phyloP scores from a whole-genome alignment of 192 early-diverging fungal genomes.

The Entomortierella parvispora region DNA sequence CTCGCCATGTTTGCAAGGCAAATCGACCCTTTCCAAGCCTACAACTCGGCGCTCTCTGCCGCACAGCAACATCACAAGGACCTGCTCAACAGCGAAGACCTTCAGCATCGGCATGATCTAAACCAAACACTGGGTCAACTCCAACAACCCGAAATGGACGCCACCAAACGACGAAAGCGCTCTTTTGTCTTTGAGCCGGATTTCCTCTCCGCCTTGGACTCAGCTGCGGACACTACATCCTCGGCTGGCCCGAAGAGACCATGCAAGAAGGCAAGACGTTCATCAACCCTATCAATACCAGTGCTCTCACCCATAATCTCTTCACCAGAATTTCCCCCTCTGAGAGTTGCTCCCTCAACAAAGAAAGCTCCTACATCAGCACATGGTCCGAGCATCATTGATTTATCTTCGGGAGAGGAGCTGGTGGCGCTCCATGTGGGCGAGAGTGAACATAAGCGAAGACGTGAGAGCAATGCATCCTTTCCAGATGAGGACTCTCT shows the following conservation, averaged over 20 bases:
- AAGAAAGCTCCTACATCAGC: neutral
- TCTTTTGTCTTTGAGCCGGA: slow-evolving; percentile 46
- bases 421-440: slow-evolving; percentile 24
- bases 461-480: slow-evolving; percentile 18
- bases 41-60: slow-evolving; percentile 3
- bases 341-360: neutral
- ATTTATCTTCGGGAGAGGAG: slow-evolving; percentile 41
- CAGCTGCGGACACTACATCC: slow-evolving; percentile 18
- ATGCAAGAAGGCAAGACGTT: slow-evolving; percentile 6
- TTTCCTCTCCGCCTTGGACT: slow-evolving; percentile 33
- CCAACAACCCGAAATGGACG: slow-evolving; percentile 5
- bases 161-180: slow-evolving; percentile 19
- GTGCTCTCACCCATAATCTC: neutral
- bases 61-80: neutral
- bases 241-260: neutral
- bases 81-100: neutral
- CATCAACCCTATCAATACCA: neutral
- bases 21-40: slow-evolving; percentile 5
- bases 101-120: neutral
- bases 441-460: slow-evolving; percentile 40
- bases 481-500: slow-evolving; percentile 17
- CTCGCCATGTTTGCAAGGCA: slow-evolving; percentile 3
- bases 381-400: slow-evolving; percentile 30
- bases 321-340: neutral
- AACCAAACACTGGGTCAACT: neutral